A percentile compares a stretch with the other conserved stretches of the same genome.
These are phyloP conservation scores for Pichia paraexigua DNA, from an alignment of 805 yeast species.

Conservation along the genomic window DNA sequence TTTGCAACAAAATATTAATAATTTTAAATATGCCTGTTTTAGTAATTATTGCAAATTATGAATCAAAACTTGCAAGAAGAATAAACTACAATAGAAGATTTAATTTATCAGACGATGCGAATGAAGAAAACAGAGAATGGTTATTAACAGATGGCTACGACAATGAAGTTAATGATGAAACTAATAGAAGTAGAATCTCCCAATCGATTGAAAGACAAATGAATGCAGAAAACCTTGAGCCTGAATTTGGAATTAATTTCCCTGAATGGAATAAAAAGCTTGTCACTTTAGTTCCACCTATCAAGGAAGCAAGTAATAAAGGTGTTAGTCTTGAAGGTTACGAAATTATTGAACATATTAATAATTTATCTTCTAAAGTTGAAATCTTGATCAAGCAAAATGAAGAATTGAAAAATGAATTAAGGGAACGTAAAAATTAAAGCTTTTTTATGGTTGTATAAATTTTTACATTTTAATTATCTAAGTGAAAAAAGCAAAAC, in stretches of 20 bases:
- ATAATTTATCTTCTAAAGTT: constrained; percentile 35
- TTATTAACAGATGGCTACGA: constrained; percentile 70
- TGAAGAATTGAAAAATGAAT: constrained; percentile 13
- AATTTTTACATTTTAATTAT: background rate
- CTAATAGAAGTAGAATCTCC: constrained; percentile 24
- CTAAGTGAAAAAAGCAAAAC: too few relatives aligned
- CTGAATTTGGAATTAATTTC: constrained; percentile 50
- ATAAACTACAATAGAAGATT: constrained; percentile 61
- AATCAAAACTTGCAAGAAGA: constrained; percentile 58
- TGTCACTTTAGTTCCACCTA: constrained; percentile 48
- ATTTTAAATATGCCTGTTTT: constrained; percentile 63
- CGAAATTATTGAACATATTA: constrained; percentile 45
- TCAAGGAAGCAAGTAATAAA: constrained; percentile 41
- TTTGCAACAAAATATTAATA: constrained; percentile 54
- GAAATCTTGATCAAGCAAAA: constrained; percentile 29
- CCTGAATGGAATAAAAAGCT: constrained; percentile 44
- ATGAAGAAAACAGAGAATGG: constrained; percentile 74
- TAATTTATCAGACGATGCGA: constrained; percentile 67
- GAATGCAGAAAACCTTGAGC: constrained; percentile 61
- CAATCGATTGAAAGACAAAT: constrained; percentile 42
- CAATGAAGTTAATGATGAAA: constrained; percentile 26
- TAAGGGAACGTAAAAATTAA: background rate
- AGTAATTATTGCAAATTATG: constrained; percentile 51
- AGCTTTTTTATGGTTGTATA: too few relatives aligned
- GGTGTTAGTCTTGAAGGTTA: constrained; percentile 63